Evolutionary conservation across 2,329 filamentous ascomycete species (phyloP).

Genomic region (Albifimbria verrucaria): DNA sequence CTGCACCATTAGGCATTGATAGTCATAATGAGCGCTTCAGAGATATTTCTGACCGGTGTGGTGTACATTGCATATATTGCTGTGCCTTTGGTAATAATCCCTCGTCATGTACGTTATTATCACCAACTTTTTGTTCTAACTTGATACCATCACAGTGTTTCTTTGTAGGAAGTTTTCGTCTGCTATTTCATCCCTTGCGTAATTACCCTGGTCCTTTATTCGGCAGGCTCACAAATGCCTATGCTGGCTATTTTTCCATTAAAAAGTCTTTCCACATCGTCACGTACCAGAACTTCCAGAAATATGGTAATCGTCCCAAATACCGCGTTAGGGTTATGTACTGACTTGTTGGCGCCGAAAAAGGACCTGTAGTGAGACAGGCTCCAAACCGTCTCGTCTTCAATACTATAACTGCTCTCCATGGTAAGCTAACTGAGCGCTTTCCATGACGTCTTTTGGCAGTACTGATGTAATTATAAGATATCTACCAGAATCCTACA

Average conservation of each 20-base stretch:
- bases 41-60: too few species aligned
- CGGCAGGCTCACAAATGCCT: neutral
- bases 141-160: constrained; percentile 1
- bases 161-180: neutral
- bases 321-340: neutral
- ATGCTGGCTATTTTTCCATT: constrained; percentile 2
- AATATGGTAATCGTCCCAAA: constrained; percentile 1
- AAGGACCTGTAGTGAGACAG: constrained; percentile 4
- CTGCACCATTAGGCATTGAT: too few species aligned
- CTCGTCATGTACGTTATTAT: too few species aligned
- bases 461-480: neutral
- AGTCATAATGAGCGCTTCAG: too few species aligned
- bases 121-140: too few species aligned
- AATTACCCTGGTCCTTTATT: constrained; percentile 2
- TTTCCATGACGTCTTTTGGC: neutral
- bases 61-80: too few species aligned
- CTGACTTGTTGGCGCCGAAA: neutral
- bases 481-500: neutral
- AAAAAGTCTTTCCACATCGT: neutral
- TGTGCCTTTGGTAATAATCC: too few species aligned
- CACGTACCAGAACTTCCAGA: constrained; percentile 5
- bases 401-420: constrained; percentile 2
- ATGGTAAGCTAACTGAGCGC: neutral
- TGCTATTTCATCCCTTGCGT: constrained; percentile 3
- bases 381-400: constrained; percentile 1